Evolutionary conservation across 352 stramenopile genomes (phyloP), one percentile per base, ranked within the genome.

Genomic region (Pythium brachiatum): DNA sequence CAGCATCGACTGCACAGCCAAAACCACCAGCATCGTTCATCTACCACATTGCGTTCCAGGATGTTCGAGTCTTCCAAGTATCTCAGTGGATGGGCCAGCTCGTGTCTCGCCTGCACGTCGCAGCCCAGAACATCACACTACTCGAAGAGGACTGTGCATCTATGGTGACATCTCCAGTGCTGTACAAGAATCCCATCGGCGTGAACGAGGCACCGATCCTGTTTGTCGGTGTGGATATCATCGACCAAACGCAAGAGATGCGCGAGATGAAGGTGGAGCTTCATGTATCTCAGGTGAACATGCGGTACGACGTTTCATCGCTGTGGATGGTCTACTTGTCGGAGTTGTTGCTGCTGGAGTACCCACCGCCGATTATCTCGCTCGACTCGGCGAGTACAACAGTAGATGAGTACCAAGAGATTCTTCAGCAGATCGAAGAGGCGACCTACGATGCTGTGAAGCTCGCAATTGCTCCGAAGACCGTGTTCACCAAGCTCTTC

Each of bases 31-130:
- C 39, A 21, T 84, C 51, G 76, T 88, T 57, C 72, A 38, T 80
- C 38, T 95, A 92, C 55, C 82, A 91, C 55, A 79, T 95, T 53
- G 78, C 65, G 13, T 92, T 93, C 27, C 66, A 94, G 60, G 76
- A 89, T 29, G 69, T 93, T 13, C 78, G 83, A 46, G 68, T 96
- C 11, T 96, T 96, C 55, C 86, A 94, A 62, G 71, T 96, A 11
- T 91, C 83, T n/a, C 83, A 93, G 60, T 96, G 86, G 86, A 84
- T 94, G 70, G 84, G 86, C 1, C 80, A 92, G 54, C 64, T 96
- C 26, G 74, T 84, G 5, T 96, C 87, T 20, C 78, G 83, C 16
- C 73, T 91, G 7, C 87, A 96, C 51, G 67, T 94, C 0, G 70
- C 77, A 11, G 81, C 74, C 6, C 79, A 90, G 54, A 89, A 93